Percentiles rank a stretch among this genome's conserved stretches.
These are phyloP conservation scores for Colletotrichum sp. DNA, from an alignment of 2,329 filamentous ascomycete species.

Conservation along the genomic window DNA sequence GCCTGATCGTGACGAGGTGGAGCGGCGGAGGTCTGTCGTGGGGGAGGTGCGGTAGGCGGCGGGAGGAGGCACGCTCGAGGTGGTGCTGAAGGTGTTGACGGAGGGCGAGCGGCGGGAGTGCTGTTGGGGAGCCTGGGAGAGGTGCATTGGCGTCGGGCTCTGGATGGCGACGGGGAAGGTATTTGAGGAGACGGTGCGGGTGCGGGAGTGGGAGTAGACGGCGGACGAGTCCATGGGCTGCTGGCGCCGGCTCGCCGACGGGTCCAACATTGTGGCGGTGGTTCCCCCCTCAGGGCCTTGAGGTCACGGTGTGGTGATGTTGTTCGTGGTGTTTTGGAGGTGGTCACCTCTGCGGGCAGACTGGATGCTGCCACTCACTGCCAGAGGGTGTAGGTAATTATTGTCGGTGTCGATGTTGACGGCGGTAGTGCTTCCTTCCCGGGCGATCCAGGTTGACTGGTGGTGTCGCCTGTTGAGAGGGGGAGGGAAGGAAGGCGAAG, in stretches of 20 bases:
- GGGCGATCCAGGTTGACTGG: background rate
- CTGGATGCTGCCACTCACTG: background rate
- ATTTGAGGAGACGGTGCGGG: constrained; percentile 63
- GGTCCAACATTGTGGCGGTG: constrained; percentile 18
- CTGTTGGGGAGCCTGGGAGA: constrained; percentile 37
- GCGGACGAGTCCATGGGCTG: constrained; percentile 26
- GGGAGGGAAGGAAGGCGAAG: background rate
- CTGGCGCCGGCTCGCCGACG: constrained; percentile 28
- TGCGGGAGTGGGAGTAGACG: constrained; percentile 58
- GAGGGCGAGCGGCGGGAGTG: constrained; percentile 65
- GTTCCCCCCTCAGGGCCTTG: background rate
- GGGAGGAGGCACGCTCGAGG: constrained; percentile 69
- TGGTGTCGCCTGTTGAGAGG: background rate
- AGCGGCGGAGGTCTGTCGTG: constrained; percentile 70
- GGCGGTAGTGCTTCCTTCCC: background rate
- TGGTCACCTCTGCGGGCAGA: background rate
- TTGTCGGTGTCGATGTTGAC: background rate
- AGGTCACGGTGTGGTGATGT: background rate
- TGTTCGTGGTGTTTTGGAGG: background rate
- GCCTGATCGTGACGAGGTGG: constrained; percentile 80
- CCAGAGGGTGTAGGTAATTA: background rate
- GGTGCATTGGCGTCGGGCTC: constrained; percentile 35
- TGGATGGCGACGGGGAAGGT: constrained; percentile 45
- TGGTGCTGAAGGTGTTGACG: constrained; percentile 73
- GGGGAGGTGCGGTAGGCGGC: constrained; percentile 62